A percentile compares a stretch with the other conserved stretches of the same genome.
phyloP scores from a whole-genome alignment of 1,284 basidiomycete species.

The Cryptococcus sp. region DNA sequence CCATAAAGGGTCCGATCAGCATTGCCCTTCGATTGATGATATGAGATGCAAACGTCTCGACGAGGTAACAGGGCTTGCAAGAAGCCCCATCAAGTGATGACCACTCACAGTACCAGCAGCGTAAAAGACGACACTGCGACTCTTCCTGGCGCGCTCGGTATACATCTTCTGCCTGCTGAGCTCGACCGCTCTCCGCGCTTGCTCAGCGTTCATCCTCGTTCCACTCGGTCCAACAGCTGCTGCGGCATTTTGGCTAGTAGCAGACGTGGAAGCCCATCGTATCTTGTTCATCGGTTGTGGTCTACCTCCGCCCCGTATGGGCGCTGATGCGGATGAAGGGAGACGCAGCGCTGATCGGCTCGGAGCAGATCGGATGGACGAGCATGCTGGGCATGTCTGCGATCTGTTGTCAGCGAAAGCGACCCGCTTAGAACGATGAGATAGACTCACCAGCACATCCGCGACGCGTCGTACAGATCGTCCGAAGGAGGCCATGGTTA shows the following conservation, averaged over 20 bases:
- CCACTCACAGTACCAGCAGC: conserved; percentile 40
- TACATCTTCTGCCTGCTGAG: conserved; percentile 34
- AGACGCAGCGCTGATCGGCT: not conserved
- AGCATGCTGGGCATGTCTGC: conserved; percentile 15
- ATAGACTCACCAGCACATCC: conserved; percentile 5
- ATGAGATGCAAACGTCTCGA: no score
- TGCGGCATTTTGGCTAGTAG: no score
- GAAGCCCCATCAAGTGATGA: no score
- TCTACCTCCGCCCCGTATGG: not conserved
- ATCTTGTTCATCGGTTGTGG: not conserved
- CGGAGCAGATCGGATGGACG: conserved; percentile 3
- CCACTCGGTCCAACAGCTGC: no score
- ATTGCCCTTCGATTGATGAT: not conserved
- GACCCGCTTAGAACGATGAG: not conserved
- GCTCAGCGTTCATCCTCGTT: not conserved
- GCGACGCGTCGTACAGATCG: conserved; percentile 4
- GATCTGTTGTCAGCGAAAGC: not conserved
- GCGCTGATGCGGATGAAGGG: not conserved
- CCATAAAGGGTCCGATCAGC: not conserved
- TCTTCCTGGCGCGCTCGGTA: conserved; percentile 34
- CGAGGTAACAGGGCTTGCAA: no score
- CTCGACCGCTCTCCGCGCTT: conserved; percentile 28
- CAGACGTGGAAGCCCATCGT: no score
- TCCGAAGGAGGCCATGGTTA: conserved; percentile 6
- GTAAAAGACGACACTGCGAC: conserved; percentile 43